These are phyloP conservation scores for Pichia eremophila DNA, from an alignment of 805 yeast genomes.

Conservation along the genomic window DNA sequence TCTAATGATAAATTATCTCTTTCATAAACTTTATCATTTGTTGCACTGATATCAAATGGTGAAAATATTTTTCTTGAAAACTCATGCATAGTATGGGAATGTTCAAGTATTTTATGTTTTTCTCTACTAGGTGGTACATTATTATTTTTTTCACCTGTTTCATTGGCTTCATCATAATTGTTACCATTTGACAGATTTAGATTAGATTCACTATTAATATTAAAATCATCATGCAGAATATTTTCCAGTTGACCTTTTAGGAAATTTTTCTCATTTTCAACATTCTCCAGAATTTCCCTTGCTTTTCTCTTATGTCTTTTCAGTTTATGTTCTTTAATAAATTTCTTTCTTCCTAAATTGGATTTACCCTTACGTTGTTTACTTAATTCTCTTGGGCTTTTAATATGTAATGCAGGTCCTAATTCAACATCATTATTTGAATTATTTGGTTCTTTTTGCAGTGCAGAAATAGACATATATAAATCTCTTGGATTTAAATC, in stretches of 20 bases:
- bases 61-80: constrained; percentile 3
- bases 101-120: neutral
- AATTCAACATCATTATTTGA: neutral
- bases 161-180: neutral
- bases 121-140: neutral
- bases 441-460: constrained; percentile 34
- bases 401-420: neutral
- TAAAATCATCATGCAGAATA: neutral
- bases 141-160: neutral
- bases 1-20: neutral
- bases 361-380: neutral
- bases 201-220: neutral
- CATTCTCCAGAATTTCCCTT: neutral
- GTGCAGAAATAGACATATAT: constrained; percentile 73
- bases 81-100: constrained; percentile 4
- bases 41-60: neutral
- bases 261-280: neutral
- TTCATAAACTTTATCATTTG: neutral
- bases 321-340: neutral
- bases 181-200: no score
- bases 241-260: neutral
- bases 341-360: neutral
- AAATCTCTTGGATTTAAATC: constrained; percentile 75
- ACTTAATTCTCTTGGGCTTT: neutral
- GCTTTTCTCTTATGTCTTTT: neutral